Evolutionary conservation across 2,329 filamentous ascomycete genomes (phyloP).

Genomic region (Pseudopithomyces maydicus): DNA sequence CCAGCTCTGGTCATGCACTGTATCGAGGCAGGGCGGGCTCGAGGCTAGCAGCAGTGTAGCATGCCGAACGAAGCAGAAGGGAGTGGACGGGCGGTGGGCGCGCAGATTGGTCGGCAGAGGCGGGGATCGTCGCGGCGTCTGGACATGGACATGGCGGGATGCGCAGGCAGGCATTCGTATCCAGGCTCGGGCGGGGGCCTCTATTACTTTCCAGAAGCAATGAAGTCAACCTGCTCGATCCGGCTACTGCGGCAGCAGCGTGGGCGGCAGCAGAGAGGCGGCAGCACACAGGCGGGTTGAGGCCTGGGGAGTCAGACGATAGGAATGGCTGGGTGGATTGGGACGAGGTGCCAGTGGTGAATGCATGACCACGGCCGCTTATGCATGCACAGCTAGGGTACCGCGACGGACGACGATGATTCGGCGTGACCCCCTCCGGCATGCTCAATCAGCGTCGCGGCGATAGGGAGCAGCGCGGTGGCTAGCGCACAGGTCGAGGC

Average conservation of each 20-base stretch:
- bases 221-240: slow-evolving; percentile 33
- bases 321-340: slow-evolving; percentile 26
- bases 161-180: slow-evolving; percentile 23
- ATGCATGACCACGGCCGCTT: slow-evolving; percentile 45
- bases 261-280: slow-evolving; percentile 16
- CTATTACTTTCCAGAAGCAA: slow-evolving; percentile 31
- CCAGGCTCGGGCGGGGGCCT: slow-evolving; percentile 11
- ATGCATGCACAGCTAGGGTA: slow-evolving; percentile 32
- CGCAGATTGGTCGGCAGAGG: slow-evolving; percentile 20
- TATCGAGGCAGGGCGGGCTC: slow-evolving; percentile 6
- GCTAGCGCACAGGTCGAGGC: not conserved
- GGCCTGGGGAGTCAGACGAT: slow-evolving; percentile 34
- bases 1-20: slow-evolving; percentile 14
- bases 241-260: slow-evolving; percentile 43
- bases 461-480: slow-evolving; percentile 26
- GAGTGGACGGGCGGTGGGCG: slow-evolving; percentile 24
- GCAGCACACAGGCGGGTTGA: not conserved
- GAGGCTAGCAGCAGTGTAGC: slow-evolving; percentile 1
- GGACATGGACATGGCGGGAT: slow-evolving; percentile 17
- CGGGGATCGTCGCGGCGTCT: slow-evolving; percentile 25
- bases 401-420: slow-evolving; percentile 35
- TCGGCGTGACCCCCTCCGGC: slow-evolving; percentile 33
- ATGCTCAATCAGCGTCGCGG: slow-evolving; percentile 39
- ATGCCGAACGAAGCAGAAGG: slow-evolving; percentile 12
- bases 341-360: too few relatives aligned